These are phyloP conservation scores for Xylaria sp. DNA, from an alignment of 2,329 filamentous ascomycete genomes.

Conservation along the genomic window DNA sequence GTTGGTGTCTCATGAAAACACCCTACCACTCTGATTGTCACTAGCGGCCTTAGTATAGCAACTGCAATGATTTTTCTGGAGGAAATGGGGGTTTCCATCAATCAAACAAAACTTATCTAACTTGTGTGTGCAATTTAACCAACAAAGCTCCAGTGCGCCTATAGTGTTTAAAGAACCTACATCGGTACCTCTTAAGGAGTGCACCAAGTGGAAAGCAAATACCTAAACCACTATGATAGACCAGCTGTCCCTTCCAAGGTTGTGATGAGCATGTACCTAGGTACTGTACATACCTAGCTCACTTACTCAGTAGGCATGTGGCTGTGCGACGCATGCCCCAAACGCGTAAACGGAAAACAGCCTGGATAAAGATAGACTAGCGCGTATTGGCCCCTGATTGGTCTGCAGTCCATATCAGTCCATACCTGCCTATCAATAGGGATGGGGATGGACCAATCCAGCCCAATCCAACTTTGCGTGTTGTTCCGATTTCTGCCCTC, in stretches of 20 bases:
- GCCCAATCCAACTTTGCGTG: slow-evolving; percentile 11
- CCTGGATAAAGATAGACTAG: background rate
- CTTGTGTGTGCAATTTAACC: background rate
- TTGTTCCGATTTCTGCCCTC: slow-evolving; percentile 13
- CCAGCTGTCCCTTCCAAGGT: slow-evolving; percentile 21
- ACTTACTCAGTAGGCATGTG: background rate
- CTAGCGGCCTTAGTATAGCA: slow-evolving; percentile 1
- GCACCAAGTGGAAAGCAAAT: too few relatives aligned
- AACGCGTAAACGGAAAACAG: slow-evolving; percentile 32
- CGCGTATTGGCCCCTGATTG: slow-evolving; percentile 26
- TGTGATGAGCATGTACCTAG: slow-evolving; percentile 11
- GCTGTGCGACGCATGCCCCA: slow-evolving; percentile 27
- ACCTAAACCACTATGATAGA: too few relatives aligned
- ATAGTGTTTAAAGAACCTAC: background rate
- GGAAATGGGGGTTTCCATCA: background rate
- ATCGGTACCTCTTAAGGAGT: too few relatives aligned
- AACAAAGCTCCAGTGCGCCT: background rate
- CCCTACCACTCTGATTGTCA: slow-evolving; percentile 1
- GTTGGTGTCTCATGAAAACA: background rate
- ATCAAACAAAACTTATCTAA: background rate
- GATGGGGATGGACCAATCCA: slow-evolving; percentile 13
- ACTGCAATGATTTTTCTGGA: slow-evolving; percentile 11
- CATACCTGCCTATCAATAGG: slow-evolving; percentile 22
- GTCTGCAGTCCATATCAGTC: background rate
- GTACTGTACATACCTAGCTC: slow-evolving; percentile 3